Conservation (phyloP, 2,329 filamentous ascomycete species). For the Periglandula ipomoeae region DNA sequence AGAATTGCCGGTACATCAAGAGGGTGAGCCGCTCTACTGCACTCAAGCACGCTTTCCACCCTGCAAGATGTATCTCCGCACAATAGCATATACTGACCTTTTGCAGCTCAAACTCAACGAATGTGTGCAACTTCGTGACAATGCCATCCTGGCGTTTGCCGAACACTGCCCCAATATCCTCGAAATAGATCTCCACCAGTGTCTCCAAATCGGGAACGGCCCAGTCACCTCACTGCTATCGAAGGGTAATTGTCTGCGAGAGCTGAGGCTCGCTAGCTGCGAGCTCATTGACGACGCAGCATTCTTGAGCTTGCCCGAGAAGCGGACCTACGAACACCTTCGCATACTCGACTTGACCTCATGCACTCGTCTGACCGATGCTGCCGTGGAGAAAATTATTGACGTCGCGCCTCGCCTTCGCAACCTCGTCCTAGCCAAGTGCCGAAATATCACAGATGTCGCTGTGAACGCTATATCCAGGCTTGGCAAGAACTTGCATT, state of each 20-base stretch:
- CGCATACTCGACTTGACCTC: slow-evolving; percentile 91
- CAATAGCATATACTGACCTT: background rate
- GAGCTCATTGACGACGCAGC: slow-evolving; percentile 77
- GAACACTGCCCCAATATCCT: slow-evolving; percentile 84
- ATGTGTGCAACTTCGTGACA: slow-evolving; percentile 75
- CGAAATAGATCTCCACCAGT: slow-evolving; percentile 90
- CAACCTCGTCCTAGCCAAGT: slow-evolving; percentile 92
- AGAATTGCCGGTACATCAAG: slow-evolving; percentile 80
- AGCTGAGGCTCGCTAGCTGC: slow-evolving; percentile 81
- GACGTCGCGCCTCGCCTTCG: slow-evolving; percentile 76
- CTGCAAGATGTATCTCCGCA: background rate
- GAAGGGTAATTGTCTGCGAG: slow-evolving; percentile 74
- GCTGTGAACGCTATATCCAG: slow-evolving; percentile 80
- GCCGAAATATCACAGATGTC: slow-evolving; percentile 81
- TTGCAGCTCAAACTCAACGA: slow-evolving; percentile 84
- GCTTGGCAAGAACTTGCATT: slow-evolving; percentile 92
- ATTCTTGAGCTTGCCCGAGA: slow-evolving; percentile 67
- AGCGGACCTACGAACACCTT: slow-evolving; percentile 67
- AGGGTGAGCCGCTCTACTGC: slow-evolving; percentile 48
- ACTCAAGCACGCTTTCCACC: no score
- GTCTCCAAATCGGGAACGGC: slow-evolving; percentile 68
- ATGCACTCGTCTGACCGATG: slow-evolving; percentile 74
- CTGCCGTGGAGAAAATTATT: slow-evolving; percentile 81
- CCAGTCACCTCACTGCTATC: slow-evolving; percentile 74
- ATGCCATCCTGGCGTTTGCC: slow-evolving; percentile 76